Evolutionary conservation across 768 basidiomycete genomes (phyloP), one percentile per base, ranked within the genome.

Genomic region (Tricholoma bakamatsutake): DNA sequence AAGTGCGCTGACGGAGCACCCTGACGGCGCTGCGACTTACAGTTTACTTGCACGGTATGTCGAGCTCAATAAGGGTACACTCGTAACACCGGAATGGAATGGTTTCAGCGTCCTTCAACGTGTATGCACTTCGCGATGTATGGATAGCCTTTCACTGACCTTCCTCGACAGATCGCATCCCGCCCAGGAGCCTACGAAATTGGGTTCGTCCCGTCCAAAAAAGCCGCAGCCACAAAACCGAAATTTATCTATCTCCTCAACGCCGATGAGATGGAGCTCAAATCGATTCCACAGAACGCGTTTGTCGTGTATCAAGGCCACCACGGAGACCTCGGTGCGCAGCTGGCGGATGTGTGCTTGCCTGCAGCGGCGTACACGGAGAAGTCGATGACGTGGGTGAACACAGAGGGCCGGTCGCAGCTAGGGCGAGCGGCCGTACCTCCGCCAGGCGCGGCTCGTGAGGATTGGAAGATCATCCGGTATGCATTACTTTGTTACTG

Each of bases 301-400:
- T 98, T 98, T 65, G 95, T 98, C 46, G 96, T 99, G 12, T 99
- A 99, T 71, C 97, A 98, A 66, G 97, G 97, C 34, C 95, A 98
- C 70, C 97, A 99, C 67, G 97, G 97, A 63, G 97, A 99, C 69
- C 77, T 92, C 53, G 96, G 97, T 34, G 97, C 97, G 2, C 91
- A 93, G 64, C 84, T 94, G 21, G 97, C 97, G n/a, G 97, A 99
- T 66, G 93, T 98, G 56, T 92, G 90, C 69, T 75, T 98, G 15
- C 97, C 97, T 13, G 92, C 81, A 7, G 82, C 88, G 13, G 97
- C 97, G 2, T 98, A 97, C 73, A 98, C 96, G 2, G 97, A 98
- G 75, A 82, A 81, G 69, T 77, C 82, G 7, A 79, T 80, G 48
- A 98, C 94, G 1, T 98, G 95, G 93, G 83, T 99, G 54, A 99